Conservation (phyloP, 306 rosid genomes). For the Urtica urens region DNA sequence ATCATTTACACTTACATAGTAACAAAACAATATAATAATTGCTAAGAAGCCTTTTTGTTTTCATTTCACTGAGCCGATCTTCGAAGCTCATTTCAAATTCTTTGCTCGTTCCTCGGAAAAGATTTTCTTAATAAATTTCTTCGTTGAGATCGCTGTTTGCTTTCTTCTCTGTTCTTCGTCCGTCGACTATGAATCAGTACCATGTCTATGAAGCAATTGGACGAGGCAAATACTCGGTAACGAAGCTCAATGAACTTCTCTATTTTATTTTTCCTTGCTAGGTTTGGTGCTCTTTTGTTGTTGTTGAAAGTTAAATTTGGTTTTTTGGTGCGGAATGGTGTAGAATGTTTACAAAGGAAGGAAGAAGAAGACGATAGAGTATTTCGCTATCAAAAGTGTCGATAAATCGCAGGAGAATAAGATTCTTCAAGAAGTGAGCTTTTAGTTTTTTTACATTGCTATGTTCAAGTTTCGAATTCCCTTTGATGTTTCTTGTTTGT, state of each 20-base stretch:
- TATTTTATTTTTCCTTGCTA: not conserved
- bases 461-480: not conserved
- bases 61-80: too few relatives aligned
- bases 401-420: conserved; percentile 84
- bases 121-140: too few relatives aligned
- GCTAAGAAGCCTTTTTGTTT: too few relatives aligned
- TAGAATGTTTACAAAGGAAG: conserved; percentile 95
- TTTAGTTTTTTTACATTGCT: not conserved
- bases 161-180: conserved; percentile 5
- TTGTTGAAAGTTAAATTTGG: not conserved
- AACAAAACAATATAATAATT: too few relatives aligned
- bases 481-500: not conserved
- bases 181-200: conserved; percentile 60
- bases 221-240: conserved; percentile 90
- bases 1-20: too few relatives aligned
- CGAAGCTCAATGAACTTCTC: not conserved
- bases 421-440: conserved; percentile 86
- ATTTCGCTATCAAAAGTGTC: conserved; percentile 84
- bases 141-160: too few relatives aligned
- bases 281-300: not conserved
- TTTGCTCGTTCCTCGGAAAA: not conserved
- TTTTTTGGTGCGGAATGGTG: conserved; percentile 1
- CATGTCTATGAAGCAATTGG: conserved; percentile 96
- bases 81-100: not conserved
- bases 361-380: conserved; percentile 96